Conservation (phyloP, 768 basidiomycete genomes). For the Amylocystis lapponica region DNA sequence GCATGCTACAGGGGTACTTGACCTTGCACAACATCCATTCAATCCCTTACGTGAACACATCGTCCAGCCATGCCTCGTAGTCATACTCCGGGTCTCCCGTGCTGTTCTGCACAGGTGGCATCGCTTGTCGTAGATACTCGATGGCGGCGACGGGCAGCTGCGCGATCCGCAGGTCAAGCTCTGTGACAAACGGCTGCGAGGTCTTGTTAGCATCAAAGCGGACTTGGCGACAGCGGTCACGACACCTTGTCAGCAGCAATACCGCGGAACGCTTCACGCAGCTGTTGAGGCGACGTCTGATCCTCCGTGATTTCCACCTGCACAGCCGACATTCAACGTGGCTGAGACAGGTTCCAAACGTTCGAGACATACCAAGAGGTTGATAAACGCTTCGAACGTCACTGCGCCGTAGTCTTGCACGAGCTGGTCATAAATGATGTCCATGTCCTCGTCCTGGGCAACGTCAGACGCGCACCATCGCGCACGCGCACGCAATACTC, state of each 20-base stretch:
- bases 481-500: slow-evolving; percentile 13
- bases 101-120: slow-evolving; percentile 56
- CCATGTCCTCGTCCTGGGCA: slow-evolving; percentile 77
- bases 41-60: slow-evolving; percentile 56
- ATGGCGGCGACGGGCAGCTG: slow-evolving; percentile 71
- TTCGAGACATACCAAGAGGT: slow-evolving; percentile 63
- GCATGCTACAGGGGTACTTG: neutral
- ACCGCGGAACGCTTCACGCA: slow-evolving; percentile 89
- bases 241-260: slow-evolving; percentile 87
- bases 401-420: slow-evolving; percentile 80
- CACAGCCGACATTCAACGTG: neutral
- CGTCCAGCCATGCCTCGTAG: slow-evolving; percentile 77
- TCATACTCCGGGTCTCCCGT: slow-evolving; percentile 67
- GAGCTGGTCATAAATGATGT: slow-evolving; percentile 76
- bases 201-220: slow-evolving; percentile 2
- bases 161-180: slow-evolving; percentile 84
- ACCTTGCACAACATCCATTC: neutral
- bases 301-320: slow-evolving; percentile 97
- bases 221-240: slow-evolving; percentile 8
- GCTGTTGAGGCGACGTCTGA: slow-evolving; percentile 86
- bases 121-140: slow-evolving; percentile 75
- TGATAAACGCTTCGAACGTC: slow-evolving; percentile 91
- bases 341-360: slow-evolving; percentile 14
- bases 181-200: slow-evolving; percentile 82
- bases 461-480: neutral